phyloP scores from a whole-genome alignment of 1,139 yeast species.

The Candida neerlandica region DNA sequence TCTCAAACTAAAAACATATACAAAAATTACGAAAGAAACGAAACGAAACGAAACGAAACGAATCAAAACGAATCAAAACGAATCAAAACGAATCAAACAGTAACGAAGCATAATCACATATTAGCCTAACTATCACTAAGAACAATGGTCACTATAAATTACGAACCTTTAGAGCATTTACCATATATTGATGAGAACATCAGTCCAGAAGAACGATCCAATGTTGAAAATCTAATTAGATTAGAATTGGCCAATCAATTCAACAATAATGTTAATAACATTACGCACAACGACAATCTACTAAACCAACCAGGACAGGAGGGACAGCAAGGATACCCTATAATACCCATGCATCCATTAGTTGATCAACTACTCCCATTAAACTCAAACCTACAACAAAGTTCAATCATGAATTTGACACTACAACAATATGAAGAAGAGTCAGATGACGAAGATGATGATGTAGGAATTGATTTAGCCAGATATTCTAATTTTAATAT shows the following conservation, averaged over 20 bases:
- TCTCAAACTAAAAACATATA: too few species aligned
- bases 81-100: background rate
- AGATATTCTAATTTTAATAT: slow-evolving; percentile 33
- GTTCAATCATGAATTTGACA: slow-evolving; percentile 8
- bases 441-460: slow-evolving; percentile 23
- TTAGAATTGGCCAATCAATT: slow-evolving; percentile 27
- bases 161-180: slow-evolving; percentile 36
- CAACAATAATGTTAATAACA: slow-evolving; percentile 16
- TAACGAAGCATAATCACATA: background rate
- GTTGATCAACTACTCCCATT: slow-evolving; percentile 32
- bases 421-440: slow-evolving; percentile 34
- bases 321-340: slow-evolving; percentile 5
- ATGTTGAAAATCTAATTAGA: slow-evolving; percentile 36
- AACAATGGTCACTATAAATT: slow-evolving; percentile 30
- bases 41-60: too few species aligned
- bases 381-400: slow-evolving; percentile 4
- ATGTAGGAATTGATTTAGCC: slow-evolving; percentile 30
- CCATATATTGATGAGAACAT: slow-evolving; percentile 35
- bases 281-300: slow-evolving; percentile 9
- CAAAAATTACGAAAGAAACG: too few species aligned
- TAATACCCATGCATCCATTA: slow-evolving; percentile 27
- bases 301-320: slow-evolving; percentile 1
- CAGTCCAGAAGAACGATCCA: slow-evolving; percentile 33
- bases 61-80: too few species aligned
- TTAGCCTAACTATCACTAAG: background rate